Percentiles rank a stretch among this genome's conserved stretches.
Evolutionary conservation across 345 rosid species (phyloP).

Genomic region (Trapa bicornis): DNA sequence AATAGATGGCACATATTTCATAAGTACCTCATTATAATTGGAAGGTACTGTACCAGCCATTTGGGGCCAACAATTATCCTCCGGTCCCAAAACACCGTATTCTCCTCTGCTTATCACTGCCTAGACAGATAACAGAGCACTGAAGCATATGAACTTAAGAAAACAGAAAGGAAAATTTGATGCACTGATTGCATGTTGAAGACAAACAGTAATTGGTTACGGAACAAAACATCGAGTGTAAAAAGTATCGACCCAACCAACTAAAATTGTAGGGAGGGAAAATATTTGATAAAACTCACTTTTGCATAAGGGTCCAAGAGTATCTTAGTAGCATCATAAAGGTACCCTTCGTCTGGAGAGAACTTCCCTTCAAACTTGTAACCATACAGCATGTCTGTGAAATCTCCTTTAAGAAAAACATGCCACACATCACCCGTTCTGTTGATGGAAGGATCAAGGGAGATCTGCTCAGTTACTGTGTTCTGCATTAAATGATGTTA

Average conservation of each 20-base stretch:
- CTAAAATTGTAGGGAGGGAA: not conserved
- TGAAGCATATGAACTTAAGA: not conserved
- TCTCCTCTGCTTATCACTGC: constrained; percentile 78
- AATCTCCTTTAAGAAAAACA: constrained; percentile 58
- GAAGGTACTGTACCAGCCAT: constrained; percentile 81
- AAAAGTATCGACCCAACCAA: not conserved
- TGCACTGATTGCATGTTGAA: not conserved
- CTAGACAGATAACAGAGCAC: constrained; percentile 26
- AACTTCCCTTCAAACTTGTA: constrained; percentile 66
- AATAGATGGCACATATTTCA: not conserved
- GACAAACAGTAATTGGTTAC: too few relatives aligned
- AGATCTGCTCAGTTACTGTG: constrained; percentile 53
- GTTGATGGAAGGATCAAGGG: constrained; percentile 52
- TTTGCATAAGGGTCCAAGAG: constrained; percentile 90
- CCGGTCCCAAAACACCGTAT: constrained; percentile 60
- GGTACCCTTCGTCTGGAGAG: constrained; percentile 65
- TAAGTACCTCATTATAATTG: constrained; percentile 48
- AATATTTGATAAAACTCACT: constrained; percentile 21
- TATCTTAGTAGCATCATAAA: constrained; percentile 39
- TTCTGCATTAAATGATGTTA: constrained; percentile 31
- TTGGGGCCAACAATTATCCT: constrained; percentile 77
- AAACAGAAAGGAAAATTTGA: not conserved
- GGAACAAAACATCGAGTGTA: too few relatives aligned
- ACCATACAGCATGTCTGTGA: constrained; percentile 62
- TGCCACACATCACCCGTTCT: constrained; percentile 88